Evolutionary conservation across 2,329 filamentous ascomycete species (phyloP), one percentile per base, ranked within the genome.

Genomic region (Tolypocladium sp.): DNA sequence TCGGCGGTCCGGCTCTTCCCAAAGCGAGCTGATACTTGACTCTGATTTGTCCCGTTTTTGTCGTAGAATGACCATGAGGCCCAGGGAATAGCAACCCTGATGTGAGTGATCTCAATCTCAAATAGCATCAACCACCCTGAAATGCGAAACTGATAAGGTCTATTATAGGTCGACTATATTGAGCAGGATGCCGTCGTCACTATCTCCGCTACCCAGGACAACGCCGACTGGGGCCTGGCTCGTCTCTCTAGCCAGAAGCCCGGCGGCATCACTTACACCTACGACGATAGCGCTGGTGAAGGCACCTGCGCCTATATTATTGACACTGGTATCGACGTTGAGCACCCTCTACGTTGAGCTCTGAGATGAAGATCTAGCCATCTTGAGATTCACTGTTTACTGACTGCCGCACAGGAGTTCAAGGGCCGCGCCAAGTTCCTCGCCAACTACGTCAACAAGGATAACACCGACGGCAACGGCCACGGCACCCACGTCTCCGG

Each of bases 401-500:
- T n/a, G 75, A 37, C 35, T 3, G 0, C n/a, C 7, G 44, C 66
- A 61, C 60, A 66, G 63, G 63, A 78, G 20, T 79, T 79, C 30
- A 75, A 69, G 38, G 74, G 73, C 61, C 76, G 77, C 37, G 78
- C 77, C 41, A 69, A 64, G 57, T 74, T 68, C 58, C 66, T 73
- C 38, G 67, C 65, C 63, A 76, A 76, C 72, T 76, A 68, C 58
- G 70, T 67, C 59, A 69, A 74, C 65, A 65, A 63, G 54, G 61
- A 64, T 60, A 69, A 75, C 68, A 66, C 64, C 1, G 76, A 78
- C 58, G 74, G 71, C 60, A 71, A 77, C 61, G 78, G 77, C 60
- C 77, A 80, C 69, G 78, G 77, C 61, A 80, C 77, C 15, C 77
- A 79, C 67, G 75, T 78, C 27, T 70, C 76, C 7, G 78, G 76